Evolutionary conservation across 2,329 filamentous ascomycete species (phyloP).

Genomic region (Diaporthe ampelina): DNA sequence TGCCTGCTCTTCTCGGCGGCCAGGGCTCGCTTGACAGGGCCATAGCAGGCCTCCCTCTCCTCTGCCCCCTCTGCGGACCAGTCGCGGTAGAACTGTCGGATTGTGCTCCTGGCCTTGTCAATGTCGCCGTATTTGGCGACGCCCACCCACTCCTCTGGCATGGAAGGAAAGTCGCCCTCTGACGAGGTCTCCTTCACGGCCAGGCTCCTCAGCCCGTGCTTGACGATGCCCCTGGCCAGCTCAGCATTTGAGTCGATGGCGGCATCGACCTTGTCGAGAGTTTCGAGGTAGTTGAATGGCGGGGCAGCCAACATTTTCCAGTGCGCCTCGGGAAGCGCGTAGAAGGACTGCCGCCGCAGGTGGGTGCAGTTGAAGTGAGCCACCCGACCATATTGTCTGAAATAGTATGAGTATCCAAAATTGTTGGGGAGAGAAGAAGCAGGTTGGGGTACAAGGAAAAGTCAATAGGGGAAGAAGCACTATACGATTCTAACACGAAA

Average conservation of each 20-base stretch:
- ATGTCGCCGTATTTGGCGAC: slow-evolving; percentile 81
- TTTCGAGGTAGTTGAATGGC: slow-evolving; percentile 87
- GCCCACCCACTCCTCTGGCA: slow-evolving; percentile 77
- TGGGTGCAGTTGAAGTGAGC: slow-evolving; percentile 94
- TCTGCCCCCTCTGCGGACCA: slow-evolving; percentile 84
- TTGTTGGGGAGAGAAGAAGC: not conserved
- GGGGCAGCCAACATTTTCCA: slow-evolving; percentile 85
- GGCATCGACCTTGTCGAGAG: slow-evolving; percentile 82
- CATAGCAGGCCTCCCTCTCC: slow-evolving; percentile 85
- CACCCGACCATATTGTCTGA: slow-evolving; percentile 85
- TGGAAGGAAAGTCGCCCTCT: slow-evolving; percentile 56
- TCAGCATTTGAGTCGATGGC: slow-evolving; percentile 92
- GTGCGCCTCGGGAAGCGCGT: slow-evolving; percentile 86
- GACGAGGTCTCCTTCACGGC: slow-evolving; percentile 56
- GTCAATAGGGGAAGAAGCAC: too few relatives aligned
- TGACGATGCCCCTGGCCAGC: slow-evolving; percentile 83
- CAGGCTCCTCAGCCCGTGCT: slow-evolving; percentile 78
- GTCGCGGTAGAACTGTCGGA: slow-evolving; percentile 94
- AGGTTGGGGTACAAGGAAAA: not conserved
- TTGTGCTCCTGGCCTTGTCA: slow-evolving; percentile 91
- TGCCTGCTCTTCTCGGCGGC: slow-evolving; percentile 58
- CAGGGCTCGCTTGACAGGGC: slow-evolving; percentile 78
- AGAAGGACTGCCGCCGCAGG: slow-evolving; percentile 91
- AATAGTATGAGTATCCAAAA: slow-evolving; percentile 40
- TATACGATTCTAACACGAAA: not conserved